Evolutionary conservation across 2,329 filamentous ascomycete genomes (phyloP).

Genomic region (Paramyrothecium sp.): DNA sequence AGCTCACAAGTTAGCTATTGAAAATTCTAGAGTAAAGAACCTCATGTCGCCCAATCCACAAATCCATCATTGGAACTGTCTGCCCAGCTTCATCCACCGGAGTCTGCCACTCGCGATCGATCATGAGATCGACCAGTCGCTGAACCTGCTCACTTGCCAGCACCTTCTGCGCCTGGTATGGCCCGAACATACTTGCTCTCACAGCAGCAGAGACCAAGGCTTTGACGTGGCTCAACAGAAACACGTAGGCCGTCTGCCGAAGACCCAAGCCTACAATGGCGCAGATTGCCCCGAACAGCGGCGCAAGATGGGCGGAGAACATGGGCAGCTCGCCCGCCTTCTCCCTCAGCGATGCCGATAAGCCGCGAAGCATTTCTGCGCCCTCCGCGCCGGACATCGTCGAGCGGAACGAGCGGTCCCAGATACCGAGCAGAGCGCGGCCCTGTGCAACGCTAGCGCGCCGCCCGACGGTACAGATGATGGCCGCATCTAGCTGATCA

Average conservation of each 20-base stretch:
- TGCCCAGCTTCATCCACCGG: conserved; percentile 68
- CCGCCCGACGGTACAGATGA: conserved; percentile 75
- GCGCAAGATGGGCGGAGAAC: conserved; percentile 65
- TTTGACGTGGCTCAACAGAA: conserved; percentile 74
- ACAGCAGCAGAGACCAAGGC: conserved; percentile 76
- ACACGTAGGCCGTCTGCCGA: conserved; percentile 69
- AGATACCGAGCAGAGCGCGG: conserved; percentile 70
- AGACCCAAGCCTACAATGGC: conserved; percentile 58
- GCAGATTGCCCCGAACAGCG: conserved; percentile 68
- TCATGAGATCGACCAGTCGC: conserved; percentile 52
- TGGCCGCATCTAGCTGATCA: conserved; percentile 73
- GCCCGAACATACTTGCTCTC: conserved; percentile 73
- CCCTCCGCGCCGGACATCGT: conserved; percentile 26
- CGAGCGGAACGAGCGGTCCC: conserved; percentile 66
- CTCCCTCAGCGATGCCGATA: conserved; percentile 31
- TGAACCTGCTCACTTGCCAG: conserved; percentile 62
- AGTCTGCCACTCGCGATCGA: conserved; percentile 60
- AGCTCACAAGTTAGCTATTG: conserved; percentile 59
- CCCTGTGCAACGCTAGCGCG: conserved; percentile 76
- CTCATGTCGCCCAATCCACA: conserved; percentile 83
- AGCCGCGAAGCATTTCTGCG: conserved; percentile 29
- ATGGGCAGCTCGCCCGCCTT: conserved; percentile 32
- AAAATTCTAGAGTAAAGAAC: conserved; percentile 83
- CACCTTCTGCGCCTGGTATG: conserved; percentile 75
- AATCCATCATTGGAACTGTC: conserved; percentile 73